Percentiles rank a stretch among this genome's conserved stretches.
These are phyloP conservation scores for Myxozyma vanderwaltii DNA, from an alignment of 805 yeast species.

Conservation along the genomic window DNA sequence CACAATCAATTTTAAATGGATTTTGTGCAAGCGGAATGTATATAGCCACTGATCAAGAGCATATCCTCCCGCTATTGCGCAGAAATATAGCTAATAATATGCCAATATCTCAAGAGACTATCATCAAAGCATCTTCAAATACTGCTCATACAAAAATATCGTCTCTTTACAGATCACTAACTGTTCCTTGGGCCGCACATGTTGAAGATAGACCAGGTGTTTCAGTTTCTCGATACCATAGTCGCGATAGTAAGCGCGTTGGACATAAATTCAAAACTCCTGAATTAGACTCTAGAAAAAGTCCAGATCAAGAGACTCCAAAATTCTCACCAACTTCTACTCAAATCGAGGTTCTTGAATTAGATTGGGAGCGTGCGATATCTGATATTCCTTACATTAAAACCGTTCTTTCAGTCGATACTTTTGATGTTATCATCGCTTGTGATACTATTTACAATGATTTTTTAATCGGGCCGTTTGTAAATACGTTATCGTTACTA, in stretches of 20 bases:
- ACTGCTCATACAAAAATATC: background rate
- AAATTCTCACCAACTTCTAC: background rate
- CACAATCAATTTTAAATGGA: background rate
- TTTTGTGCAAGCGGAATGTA: slow-evolving; percentile 38
- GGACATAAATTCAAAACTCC: background rate
- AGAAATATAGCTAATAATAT: slow-evolving; percentile 51
- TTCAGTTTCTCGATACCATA: background rate
- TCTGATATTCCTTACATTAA: slow-evolving; percentile 41
- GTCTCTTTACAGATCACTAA: background rate
- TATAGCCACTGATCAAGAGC: slow-evolving; percentile 62
- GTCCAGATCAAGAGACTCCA: background rate
- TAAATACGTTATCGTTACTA: slow-evolving; percentile 47
- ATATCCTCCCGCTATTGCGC: slow-evolving; percentile 53
- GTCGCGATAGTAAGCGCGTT: background rate
- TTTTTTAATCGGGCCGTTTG: slow-evolving; percentile 54
- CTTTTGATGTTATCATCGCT: slow-evolving; percentile 53
- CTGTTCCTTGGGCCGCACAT: background rate
- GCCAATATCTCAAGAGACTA: slow-evolving; percentile 35
- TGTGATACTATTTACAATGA: slow-evolving; percentile 71
- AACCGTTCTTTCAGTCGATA: slow-evolving; percentile 10
- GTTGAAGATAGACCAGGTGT: background rate
- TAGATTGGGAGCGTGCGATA: slow-evolving; percentile 62
- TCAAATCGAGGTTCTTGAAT: slow-evolving; percentile 50
- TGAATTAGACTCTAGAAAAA: background rate
- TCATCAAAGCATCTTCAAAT: slow-evolving; percentile 19